Evolutionary conservation across 1,284 basidiomycete species (phyloP).

Genomic region (Cryptococcus floricola): DNA sequence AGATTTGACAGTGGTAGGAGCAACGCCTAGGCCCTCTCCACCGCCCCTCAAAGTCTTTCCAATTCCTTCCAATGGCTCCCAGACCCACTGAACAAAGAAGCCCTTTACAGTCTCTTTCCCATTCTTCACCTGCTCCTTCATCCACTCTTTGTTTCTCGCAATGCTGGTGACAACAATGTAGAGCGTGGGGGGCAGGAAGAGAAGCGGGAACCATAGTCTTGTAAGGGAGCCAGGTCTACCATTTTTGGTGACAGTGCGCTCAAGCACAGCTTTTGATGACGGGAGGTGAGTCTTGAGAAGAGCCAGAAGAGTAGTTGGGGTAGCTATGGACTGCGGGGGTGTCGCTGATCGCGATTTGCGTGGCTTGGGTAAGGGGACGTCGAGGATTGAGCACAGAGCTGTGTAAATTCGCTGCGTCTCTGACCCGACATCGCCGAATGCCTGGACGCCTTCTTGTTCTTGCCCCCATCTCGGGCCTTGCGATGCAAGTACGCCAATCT

Average conservation of each 20-base stretch:
- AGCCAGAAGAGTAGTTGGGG: slow-evolving; percentile 28
- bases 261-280: slow-evolving; percentile 12
- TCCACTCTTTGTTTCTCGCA: slow-evolving; percentile 44
- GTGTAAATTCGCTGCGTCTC: slow-evolving; percentile 41
- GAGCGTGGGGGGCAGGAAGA: slow-evolving; percentile 44
- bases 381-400: slow-evolving; percentile 36
- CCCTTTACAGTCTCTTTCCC: slow-evolving; percentile 65
- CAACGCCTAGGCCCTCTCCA: slow-evolving; percentile 54
- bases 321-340: slow-evolving; percentile 11
- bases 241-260: slow-evolving; percentile 25
- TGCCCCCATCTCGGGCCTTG: slow-evolving; percentile 38
- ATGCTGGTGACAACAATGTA: slow-evolving; percentile 25
- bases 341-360: slow-evolving; percentile 6
- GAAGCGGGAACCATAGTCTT: slow-evolving; percentile 47
- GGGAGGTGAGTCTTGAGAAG: slow-evolving; percentile 37
- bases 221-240: slow-evolving; percentile 40
- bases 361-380: slow-evolving; percentile 20
- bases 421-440: slow-evolving; percentile 15
- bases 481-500: slow-evolving; percentile 40
- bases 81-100: slow-evolving; percentile 79
- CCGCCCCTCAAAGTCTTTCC: slow-evolving; percentile 65
- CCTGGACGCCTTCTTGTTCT: slow-evolving; percentile 2
- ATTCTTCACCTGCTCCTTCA: slow-evolving; percentile 58
- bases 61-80: slow-evolving; percentile 80
- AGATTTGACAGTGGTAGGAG: slow-evolving; percentile 45